Conservation (phyloP, 1,284 basidiomycete genomes). For the Agroathelia rolfsii region DNA sequence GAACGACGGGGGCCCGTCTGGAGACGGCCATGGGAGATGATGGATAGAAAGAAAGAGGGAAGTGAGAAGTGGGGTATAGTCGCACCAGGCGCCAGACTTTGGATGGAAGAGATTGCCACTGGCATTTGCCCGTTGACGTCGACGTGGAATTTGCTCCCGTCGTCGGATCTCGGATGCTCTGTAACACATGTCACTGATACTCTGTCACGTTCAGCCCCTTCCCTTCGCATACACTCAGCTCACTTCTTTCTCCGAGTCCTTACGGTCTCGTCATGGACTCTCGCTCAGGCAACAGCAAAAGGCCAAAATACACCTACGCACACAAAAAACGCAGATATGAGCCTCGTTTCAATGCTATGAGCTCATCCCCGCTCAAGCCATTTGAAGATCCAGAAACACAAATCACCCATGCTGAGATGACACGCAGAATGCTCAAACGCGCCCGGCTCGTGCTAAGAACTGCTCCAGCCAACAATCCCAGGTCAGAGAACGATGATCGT, state of each 20-base stretch:
- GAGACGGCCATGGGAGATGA: too few relatives aligned
- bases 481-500: neutral
- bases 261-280: too few relatives aligned
- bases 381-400: slow-evolving; percentile 24
- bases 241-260: too few relatives aligned
- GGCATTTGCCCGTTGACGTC: slow-evolving; percentile 2
- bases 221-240: too few relatives aligned
- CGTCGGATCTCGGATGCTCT: slow-evolving; percentile 12
- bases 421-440: slow-evolving; percentile 38
- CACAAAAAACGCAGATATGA: slow-evolving; percentile 16
- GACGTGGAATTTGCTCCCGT: slow-evolving; percentile 6
- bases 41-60: too few relatives aligned
- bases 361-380: slow-evolving; percentile 29
- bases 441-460: slow-evolving; percentile 31
- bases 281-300: slow-evolving; percentile 5
- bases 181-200: slow-evolving; percentile 12
- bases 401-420: slow-evolving; percentile 32
- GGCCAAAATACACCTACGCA: slow-evolving; percentile 22
- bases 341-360: slow-evolving; percentile 7
- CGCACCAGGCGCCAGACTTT: neutral
- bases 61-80: neutral
- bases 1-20: neutral
- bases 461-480: too few relatives aligned
- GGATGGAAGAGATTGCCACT: too few relatives aligned
- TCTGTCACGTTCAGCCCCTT: too few relatives aligned